phyloP scores from a whole-genome alignment of 2,329 filamentous ascomycete genomes.

The Ophiostoma montium region DNA sequence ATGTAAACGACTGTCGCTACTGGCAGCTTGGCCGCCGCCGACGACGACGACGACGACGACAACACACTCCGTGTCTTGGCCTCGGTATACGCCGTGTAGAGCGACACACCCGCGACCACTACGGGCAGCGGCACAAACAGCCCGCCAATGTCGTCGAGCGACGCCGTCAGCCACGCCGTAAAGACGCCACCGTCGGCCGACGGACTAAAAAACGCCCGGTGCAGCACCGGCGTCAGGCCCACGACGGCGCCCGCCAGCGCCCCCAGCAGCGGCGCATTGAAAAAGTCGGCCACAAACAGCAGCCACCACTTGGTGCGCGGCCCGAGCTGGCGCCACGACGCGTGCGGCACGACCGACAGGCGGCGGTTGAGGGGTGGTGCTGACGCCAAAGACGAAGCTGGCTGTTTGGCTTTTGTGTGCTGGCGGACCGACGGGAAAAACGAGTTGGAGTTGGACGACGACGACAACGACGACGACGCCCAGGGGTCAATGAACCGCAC shows the following conservation, averaged over 20 bases:
- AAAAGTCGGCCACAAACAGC: constrained; percentile 30
- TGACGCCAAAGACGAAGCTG: too few relatives aligned
- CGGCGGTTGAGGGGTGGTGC: constrained; percentile 11
- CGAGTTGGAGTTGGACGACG: too few relatives aligned
- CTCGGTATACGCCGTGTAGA: constrained; percentile 30
- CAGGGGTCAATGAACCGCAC: constrained; percentile 12
- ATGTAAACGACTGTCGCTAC: constrained; percentile 36
- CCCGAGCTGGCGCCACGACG: constrained; percentile 17
- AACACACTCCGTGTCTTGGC: constrained; percentile 15
- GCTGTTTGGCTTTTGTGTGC: neutral
- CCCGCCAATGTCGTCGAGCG: constrained; percentile 45
- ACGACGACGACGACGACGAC: constrained; percentile 10
- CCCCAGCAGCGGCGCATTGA: constrained; percentile 49
- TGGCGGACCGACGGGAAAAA: constrained; percentile 20
- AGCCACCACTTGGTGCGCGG: constrained; percentile 21
- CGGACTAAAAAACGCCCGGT: constrained; percentile 45
- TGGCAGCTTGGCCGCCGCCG: constrained; percentile 24
- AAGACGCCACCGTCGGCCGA: constrained; percentile 46
- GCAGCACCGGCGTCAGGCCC: constrained; percentile 44
- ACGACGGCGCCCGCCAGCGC: constrained; percentile 43
- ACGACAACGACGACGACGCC: constrained; percentile 10
- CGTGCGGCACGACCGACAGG: constrained; percentile 16
- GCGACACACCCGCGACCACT: constrained; percentile 51
- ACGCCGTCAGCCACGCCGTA: constrained; percentile 50
- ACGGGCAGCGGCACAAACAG: constrained; percentile 53